These are phyloP conservation scores for Wickerhamiella brachini DNA, from an alignment of 805 yeast genomes.

Conservation along the genomic window DNA sequence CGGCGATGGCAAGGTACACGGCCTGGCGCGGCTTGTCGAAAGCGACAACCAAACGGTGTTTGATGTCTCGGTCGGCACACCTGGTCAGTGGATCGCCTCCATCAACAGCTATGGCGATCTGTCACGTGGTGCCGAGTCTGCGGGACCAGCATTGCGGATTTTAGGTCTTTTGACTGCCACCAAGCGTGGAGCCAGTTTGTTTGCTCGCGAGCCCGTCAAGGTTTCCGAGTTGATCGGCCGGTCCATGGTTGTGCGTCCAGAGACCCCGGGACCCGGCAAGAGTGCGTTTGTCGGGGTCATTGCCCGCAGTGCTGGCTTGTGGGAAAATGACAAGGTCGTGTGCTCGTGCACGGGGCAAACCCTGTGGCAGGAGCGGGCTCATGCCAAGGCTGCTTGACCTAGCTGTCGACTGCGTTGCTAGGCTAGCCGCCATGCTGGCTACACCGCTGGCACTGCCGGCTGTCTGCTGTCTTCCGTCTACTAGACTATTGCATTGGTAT, in stretches of 20 bases:
- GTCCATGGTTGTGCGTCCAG: conserved; percentile 10
- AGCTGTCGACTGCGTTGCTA: background rate
- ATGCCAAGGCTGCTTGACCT: background rate
- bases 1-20: conserved; percentile 55
- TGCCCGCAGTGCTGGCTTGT: conserved; percentile 91
- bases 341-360: conserved; percentile 94
- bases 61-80: conserved; percentile 54
- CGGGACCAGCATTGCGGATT: conserved; percentile 23
- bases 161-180: background rate
- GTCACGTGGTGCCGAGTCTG: conserved; percentile 32
- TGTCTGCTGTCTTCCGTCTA: no score
- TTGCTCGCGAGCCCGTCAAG: background rate
- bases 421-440: no score
- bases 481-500: no score
- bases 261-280: conserved; percentile 6
- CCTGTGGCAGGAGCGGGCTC: conserved; percentile 76
- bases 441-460: no score
- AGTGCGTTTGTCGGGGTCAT: conserved; percentile 60
- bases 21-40: conserved; percentile 74
- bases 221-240: conserved; percentile 15
- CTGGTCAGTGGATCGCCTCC: conserved; percentile 36
- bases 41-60: conserved; percentile 41
- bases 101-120: conserved; percentile 64
- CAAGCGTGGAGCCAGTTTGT: background rate
- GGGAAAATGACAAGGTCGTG: conserved; percentile 90